Percentiles rank a stretch among this genome's conserved stretches.
These are phyloP conservation scores for Entomophthora muscae DNA, from an alignment of 371 early-diverging fungal genomes.

Conservation along the genomic window DNA sequence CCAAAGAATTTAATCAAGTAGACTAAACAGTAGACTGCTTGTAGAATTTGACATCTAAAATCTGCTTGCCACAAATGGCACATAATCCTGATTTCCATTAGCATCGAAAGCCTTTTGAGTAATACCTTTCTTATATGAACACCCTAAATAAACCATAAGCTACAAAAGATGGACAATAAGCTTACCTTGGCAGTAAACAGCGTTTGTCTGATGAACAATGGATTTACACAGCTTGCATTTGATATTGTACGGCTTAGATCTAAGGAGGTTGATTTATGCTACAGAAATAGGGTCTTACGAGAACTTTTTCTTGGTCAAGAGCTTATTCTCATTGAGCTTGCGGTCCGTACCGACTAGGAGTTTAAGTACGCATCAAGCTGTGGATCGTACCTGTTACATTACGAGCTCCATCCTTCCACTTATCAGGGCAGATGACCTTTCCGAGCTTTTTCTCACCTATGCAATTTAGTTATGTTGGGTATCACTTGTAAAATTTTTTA, in stretches of 20 bases:
- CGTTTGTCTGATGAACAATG: constrained; percentile 38
- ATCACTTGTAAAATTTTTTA: neutral
- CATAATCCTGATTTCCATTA: constrained; percentile 32
- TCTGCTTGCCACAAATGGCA: constrained; percentile 58
- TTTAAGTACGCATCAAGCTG: neutral
- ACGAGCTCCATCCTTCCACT: constrained; percentile 49
- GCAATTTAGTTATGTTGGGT: neutral
- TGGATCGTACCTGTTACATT: constrained; percentile 23
- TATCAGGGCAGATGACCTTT: constrained; percentile 37
- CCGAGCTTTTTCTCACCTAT: constrained; percentile 41
- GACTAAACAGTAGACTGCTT: constrained; percentile 21
- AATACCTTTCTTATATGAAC: constrained; percentile 14
- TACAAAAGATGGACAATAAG: neutral
- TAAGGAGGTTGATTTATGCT: constrained; percentile 1
- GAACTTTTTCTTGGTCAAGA: constrained; percentile 36
- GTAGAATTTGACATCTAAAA: constrained; percentile 39
- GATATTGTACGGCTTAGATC: constrained; percentile 29
- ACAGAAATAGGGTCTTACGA: constrained; percentile 15
- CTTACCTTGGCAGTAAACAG: constrained; percentile 49
- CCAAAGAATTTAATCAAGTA: neutral
- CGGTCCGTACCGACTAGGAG: constrained; percentile 21
- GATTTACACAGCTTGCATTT: constrained; percentile 46
- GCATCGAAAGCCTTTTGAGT: neutral
- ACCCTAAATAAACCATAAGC: constrained; percentile 15
- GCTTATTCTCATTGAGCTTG: constrained; percentile 46